A percentile compares a stretch with the other conserved stretches of the same genome.
phyloP scores from a whole-genome alignment of 441 rosid genomes.

The Erysimum cheiri region DNA sequence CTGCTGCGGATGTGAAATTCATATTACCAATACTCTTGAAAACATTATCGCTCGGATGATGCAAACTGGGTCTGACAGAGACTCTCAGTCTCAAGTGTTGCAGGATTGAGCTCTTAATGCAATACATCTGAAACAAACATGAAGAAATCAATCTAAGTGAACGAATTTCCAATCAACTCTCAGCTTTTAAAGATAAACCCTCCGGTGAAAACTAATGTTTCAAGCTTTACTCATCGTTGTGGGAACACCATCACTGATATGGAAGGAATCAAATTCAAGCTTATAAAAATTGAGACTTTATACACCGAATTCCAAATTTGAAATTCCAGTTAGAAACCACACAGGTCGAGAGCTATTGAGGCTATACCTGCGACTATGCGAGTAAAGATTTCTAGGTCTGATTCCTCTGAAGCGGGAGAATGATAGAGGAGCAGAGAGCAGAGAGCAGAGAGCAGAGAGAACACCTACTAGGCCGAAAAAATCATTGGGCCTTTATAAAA shows the following conservation, averaged over 20 bases:
- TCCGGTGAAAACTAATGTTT: not conserved
- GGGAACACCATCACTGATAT: not conserved
- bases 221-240: no score
- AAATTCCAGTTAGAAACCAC: not conserved
- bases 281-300: not conserved
- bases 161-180: not conserved
- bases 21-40: slow-evolving; percentile 41
- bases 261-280: not conserved
- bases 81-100: slow-evolving; percentile 55
- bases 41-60: slow-evolving; percentile 36
- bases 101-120: slow-evolving; percentile 58
- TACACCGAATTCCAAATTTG: not conserved
- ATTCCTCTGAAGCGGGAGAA: slow-evolving; percentile 23
- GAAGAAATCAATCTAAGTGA: not conserved
- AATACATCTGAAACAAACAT: slow-evolving; percentile 49
- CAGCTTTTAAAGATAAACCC: not conserved
- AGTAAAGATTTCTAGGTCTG: slow-evolving; percentile 5
- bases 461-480: slow-evolving; percentile 4
- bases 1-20: slow-evolving; percentile 49
- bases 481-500: not conserved
- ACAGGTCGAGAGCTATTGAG: not conserved
- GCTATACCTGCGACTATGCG: slow-evolving; percentile 26
- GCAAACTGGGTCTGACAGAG: slow-evolving; percentile 39
- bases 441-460: not conserved
- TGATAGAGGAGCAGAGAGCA: not conserved